Conservation (phyloP, 2,329 filamentous ascomycete genomes). For the Colletotrichum falcatum region DNA sequence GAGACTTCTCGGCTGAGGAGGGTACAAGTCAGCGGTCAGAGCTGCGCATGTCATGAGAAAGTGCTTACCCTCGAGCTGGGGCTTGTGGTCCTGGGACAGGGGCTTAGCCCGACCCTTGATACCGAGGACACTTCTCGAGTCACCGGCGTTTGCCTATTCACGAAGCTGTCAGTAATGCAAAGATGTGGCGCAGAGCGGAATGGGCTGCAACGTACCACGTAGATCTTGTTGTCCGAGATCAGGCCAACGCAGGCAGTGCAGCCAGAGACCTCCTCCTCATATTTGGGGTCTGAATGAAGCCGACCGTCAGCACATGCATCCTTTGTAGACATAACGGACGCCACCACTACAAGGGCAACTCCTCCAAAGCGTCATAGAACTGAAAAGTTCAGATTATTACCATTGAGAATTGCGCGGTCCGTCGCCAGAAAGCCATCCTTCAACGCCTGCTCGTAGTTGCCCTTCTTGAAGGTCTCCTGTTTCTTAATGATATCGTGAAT, state of each 20-base stretch:
- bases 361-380: not conserved
- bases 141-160: slow-evolving; percentile 92
- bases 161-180: slow-evolving; percentile 42
- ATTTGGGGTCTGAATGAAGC: slow-evolving; percentile 81
- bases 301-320: slow-evolving; percentile 27
- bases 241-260: slow-evolving; percentile 95
- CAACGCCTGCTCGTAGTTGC: slow-evolving; percentile 93
- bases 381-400: slow-evolving; percentile 64
- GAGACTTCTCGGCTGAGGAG: slow-evolving; percentile 87
- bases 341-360: not conserved
- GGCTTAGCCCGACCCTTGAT: slow-evolving; percentile 98
- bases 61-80: slow-evolving; percentile 89
- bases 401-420: slow-evolving; percentile 93
- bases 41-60: not conserved
- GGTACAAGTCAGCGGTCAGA: slow-evolving; percentile 16
- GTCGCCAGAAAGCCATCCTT: slow-evolving; percentile 98
- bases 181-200: slow-evolving; percentile 41
- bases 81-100: slow-evolving; percentile 99
- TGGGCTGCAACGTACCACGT: slow-evolving; percentile 76
- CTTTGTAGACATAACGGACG: not conserved
- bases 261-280: slow-evolving; percentile 97
- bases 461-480: slow-evolving; percentile 91
- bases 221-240: slow-evolving; percentile 92
- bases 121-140: slow-evolving; percentile 93
- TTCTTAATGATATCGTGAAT: slow-evolving; percentile 95